Evolutionary conservation across 1,139 yeast genomes (phyloP), one percentile per base, ranked within the genome.

Genomic region (Blastobotrys serpentis): DNA sequence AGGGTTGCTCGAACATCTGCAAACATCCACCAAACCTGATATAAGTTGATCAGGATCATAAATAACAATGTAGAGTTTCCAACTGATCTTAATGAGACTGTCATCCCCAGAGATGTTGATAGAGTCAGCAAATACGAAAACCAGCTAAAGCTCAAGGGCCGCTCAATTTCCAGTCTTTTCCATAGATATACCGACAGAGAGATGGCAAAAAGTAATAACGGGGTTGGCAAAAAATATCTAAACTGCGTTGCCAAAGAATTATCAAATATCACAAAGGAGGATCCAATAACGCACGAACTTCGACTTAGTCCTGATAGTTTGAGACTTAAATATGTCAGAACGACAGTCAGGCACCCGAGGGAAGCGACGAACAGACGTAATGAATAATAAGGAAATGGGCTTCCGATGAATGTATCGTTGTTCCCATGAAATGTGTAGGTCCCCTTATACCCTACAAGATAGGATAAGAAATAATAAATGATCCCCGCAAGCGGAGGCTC

Each of bases 401-500:
- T 49, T 14, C 58, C 61, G 11, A 56, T 36, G 56, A 64, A 76
- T 2, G 57, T 52, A 2, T 69, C 68, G 13, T 76, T 78, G 30
- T 72, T 67, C 4, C 57, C 54, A 22, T 47, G 55, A 51, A 50
- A 60, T n/a, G 52, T 53, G 52, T 72, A 73, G 8, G 64, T 56
- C 0, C 82, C 84, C 52, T 73, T 64, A 67, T 77, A 81, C 1
- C 77, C 76, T 19, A 64, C 61, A 2, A 70, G 13, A 18, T 64
- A 56, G 0, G 79, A 75, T 8, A 79, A 54, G 55, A 69, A 66
- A 42, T 73, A 71, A 58, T 73, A 81, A 1, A 80, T 49, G 51
- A 84, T 57, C 40, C 77, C 72, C 4, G 71, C 76, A 38, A 84
- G 66, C 1, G 90, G 89, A 0, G 90, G 89, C 48, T 82, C 79